Conservation (phyloP, 1,284 basidiomycete genomes). For the Cutaneotrichosporon sp. region DNA sequence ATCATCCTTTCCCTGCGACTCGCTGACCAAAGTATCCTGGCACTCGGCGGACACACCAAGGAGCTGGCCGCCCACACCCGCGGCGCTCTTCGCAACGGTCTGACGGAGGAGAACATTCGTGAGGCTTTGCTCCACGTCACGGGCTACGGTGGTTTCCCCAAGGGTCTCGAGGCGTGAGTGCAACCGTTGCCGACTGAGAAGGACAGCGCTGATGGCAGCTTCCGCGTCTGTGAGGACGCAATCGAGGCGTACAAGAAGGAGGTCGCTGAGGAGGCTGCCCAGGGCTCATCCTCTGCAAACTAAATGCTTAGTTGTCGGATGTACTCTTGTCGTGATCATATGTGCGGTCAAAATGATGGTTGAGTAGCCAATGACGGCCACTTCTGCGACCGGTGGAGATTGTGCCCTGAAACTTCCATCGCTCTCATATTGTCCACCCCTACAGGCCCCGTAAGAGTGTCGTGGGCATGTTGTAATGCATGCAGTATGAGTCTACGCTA, state of each 20-base stretch:
- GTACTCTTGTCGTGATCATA: background rate
- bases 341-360: too few species aligned
- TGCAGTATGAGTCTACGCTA: too few species aligned
- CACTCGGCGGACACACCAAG: conserved; percentile 17
- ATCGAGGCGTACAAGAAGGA: conserved; percentile 12
- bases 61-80: conserved; percentile 18
- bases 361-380: too few species aligned
- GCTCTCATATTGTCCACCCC: too few species aligned
- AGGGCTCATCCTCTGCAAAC: background rate
- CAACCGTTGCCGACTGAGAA: background rate
- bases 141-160: conserved; percentile 22
- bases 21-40: conserved; percentile 18
- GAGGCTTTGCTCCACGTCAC: conserved; percentile 19
- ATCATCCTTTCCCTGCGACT: too few species aligned
- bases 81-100: conserved; percentile 20
- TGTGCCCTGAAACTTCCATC: too few species aligned
- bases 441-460: too few species aligned
- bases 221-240: conserved; percentile 15
- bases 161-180: conserved; percentile 21
- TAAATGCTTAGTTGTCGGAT: background rate
- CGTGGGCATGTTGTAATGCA: too few species aligned
- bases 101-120: conserved; percentile 21
- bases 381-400: too few species aligned
- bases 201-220: conserved; percentile 4
- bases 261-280: conserved; percentile 6